Conservation (phyloP, 1,139 yeast species). For the Candida glucosophila region DNA sequence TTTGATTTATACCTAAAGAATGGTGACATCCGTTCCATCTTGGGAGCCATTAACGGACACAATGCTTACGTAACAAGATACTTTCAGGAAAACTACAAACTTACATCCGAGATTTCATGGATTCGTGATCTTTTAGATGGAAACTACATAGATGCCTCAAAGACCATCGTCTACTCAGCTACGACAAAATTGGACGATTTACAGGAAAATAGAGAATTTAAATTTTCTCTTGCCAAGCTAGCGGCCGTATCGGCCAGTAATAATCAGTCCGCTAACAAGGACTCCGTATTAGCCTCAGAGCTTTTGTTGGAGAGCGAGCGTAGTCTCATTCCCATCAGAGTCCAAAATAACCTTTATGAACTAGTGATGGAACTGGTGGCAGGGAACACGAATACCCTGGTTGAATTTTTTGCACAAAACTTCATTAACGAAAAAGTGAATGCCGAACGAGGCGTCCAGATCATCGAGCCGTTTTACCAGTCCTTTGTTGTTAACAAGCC, state of each 20-base stretch:
- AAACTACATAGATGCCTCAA: conserved; percentile 43
- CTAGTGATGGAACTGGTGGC: conserved; percentile 47
- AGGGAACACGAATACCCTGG: conserved; percentile 10
- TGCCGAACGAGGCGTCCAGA: conserved; percentile 7
- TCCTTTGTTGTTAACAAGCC: conserved; percentile 30
- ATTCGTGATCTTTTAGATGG: conserved; percentile 50
- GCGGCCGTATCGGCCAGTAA: conserved; percentile 24
- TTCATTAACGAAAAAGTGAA: conserved; percentile 16
- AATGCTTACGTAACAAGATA: conserved; percentile 43
- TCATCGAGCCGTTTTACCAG: conserved; percentile 23
- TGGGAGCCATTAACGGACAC: conserved; percentile 51
- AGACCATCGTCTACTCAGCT: conserved; percentile 34
- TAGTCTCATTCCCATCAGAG: conserved; percentile 36
- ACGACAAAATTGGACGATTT: conserved; percentile 26
- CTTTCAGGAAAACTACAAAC: conserved; percentile 36
- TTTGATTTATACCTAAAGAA: conserved; percentile 51
- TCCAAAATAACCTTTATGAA: conserved; percentile 34
- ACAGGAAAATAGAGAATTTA: conserved; percentile 43
- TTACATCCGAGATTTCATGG: conserved; percentile 64
- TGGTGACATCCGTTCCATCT: conserved; percentile 45
- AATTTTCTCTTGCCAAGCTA: conserved; percentile 66
- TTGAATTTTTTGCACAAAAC: conserved; percentile 10
- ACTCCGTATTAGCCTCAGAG: conserved; percentile 11
- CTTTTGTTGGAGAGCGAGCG: conserved; percentile 37
- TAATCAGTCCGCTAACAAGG: conserved; percentile 1